Percentiles rank a stretch among this genome's conserved stretches.
phyloP scores from a whole-genome alignment of 202 grass and related monocot genomes.

The Bolboschoenoplectus hybrid region DNA sequence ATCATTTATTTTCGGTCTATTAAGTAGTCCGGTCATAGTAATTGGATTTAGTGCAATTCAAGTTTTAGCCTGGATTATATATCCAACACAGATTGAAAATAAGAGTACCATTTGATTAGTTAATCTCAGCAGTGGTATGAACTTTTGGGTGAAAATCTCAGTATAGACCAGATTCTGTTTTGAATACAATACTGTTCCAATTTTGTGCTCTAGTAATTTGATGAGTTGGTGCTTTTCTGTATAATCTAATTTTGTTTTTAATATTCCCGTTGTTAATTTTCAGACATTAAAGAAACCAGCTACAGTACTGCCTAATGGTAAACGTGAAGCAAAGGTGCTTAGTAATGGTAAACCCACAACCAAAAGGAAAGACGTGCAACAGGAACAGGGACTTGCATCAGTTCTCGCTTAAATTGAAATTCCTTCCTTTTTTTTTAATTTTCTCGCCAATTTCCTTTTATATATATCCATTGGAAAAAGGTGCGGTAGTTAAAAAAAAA shows the following conservation, averaged over 20 bases:
- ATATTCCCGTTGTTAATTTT: conserved; percentile 10
- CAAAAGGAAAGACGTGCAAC: conserved; percentile 32
- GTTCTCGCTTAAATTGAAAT: conserved; percentile 25
- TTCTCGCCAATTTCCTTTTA: neutral
- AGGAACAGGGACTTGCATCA: conserved; percentile 38
- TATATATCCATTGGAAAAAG: conserved; percentile 33
- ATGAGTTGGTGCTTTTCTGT: neutral
- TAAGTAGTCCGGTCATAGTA: neutral
- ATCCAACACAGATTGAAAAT: neutral
- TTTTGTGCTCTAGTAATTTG: neutral
- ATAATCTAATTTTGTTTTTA: neutral
- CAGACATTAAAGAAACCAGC: conserved; percentile 37
- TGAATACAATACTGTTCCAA: neutral
- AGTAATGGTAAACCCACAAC: conserved; percentile 30
- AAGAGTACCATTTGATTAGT: neutral
- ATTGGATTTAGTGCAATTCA: neutral
- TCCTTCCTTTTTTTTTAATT: neutral
- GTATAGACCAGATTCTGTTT: conserved; percentile 1
- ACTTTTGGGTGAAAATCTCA: neutral
- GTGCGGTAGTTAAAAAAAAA: neutral
- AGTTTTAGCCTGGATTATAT: neutral
- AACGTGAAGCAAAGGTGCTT: conserved; percentile 20
- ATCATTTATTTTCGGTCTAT: neutral
- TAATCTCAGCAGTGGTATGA: neutral
- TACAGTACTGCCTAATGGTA: neutral